Base-by-base conservation (phyloP, 257 asterid genomes). In the Przewalskia tangutica region DNA sequence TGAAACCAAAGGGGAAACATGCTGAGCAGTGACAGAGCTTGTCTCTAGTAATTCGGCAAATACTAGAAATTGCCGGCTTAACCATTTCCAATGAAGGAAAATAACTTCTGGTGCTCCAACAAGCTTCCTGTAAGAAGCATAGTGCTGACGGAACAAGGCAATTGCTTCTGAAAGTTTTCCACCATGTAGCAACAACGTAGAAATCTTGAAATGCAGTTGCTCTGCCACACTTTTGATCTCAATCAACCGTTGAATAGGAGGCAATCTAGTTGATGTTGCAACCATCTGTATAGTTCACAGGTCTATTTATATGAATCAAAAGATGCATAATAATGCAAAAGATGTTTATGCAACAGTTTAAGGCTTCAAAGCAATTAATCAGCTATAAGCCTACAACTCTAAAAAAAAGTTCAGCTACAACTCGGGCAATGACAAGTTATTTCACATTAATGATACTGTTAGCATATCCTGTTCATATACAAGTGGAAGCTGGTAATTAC, bases 81-180 rank as follows among this genome's bases (percentile, higher is more conserved):
- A 89, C 99, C 99, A 96, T 85, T 94, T 97, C 98, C 98, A 96
- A 53, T 96, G 99, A 89, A 93, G 92, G 87, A 91, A 96, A 84
- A 75, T 85, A 84, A 89, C 95, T 81, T 94, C 97, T 7, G 95
- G 90, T 14, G 90, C 88, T 84, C 98, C 99, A 64, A 82, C 88
- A 84, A 93, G 94, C 88, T 67, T 90, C 89, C 89, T 89, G 88
- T 92, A 96, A 84, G 89, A 82, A 88, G 89, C 88, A 81, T 83
- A 84, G 79, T 94, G 99, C 86, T 86, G 91, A 84, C 94, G 94
- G 85, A 96, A 93, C 98, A 97, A 91, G 17, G 84, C 82, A 82
- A 93, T 94, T 83, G 99, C 98, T 86, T 94, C 99, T 23, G 85
- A 85, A 85, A 91, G 77, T 90, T 91, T 96, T 56, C 99, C 99